Evolutionary conservation across 2,329 filamentous ascomycete genomes (phyloP).

Genomic region (Arachnomyces sp.): DNA sequence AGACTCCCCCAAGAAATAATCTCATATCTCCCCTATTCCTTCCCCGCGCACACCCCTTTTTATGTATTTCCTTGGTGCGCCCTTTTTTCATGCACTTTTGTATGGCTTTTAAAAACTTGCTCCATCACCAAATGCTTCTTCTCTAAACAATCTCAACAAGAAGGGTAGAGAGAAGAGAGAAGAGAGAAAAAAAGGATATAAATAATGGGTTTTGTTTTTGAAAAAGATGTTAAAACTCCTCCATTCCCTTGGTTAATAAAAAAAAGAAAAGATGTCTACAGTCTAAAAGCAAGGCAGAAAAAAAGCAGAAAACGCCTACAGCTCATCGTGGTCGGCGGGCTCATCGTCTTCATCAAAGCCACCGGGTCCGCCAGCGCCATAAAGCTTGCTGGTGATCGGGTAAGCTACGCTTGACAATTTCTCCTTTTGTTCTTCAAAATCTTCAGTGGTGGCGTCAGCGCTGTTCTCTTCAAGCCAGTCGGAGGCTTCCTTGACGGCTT

Average conservation of each 20-base stretch:
- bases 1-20: too few species aligned
- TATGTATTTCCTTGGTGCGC: slow-evolving; percentile 6
- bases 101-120: too few species aligned
- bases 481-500: slow-evolving; percentile 92
- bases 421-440: slow-evolving; percentile 99
- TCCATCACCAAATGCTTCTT: too few species aligned
- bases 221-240: too few species aligned
- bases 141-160: too few species aligned
- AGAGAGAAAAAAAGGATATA: too few species aligned
- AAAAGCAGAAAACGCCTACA: slow-evolving; percentile 47
- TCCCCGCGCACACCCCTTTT: slow-evolving; percentile 4
- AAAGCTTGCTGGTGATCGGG: slow-evolving; percentile 98
- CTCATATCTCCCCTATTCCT: too few species aligned
- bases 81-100: slow-evolving; percentile 2
- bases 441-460: slow-evolving; percentile 74
- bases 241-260: too few species aligned
- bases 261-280: too few species aligned
- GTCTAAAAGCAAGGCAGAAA: too few species aligned
- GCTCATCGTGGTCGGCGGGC: slow-evolving; percentile 64
- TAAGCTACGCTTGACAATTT: slow-evolving; percentile 95
- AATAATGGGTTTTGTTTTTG: too few species aligned
- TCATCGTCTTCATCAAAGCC: slow-evolving; percentile 63
- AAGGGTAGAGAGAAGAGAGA: too few species aligned
- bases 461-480: slow-evolving; percentile 98
- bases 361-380: slow-evolving; percentile 61